Conservation (phyloP, 306 rosid genomes). For the Crotalaria pallida region DNA sequence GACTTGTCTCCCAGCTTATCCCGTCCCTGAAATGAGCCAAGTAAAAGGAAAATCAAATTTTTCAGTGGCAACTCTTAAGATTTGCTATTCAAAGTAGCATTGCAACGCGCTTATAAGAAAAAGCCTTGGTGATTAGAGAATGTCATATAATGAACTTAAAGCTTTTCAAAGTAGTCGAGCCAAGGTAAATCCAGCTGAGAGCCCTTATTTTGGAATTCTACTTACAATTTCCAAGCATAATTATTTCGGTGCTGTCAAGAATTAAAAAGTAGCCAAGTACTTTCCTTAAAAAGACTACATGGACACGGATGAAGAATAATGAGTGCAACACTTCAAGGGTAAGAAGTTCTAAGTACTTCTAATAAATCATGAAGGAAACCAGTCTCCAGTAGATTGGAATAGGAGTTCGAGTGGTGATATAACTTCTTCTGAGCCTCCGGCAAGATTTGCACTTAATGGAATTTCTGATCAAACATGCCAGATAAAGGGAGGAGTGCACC, state of each 20-base stretch:
- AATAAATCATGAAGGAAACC: neutral
- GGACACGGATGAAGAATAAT: neutral
- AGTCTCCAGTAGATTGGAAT: neutral
- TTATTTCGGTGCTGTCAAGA: neutral
- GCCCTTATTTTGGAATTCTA: neutral
- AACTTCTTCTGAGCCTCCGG: neutral
- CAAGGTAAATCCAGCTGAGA: neutral
- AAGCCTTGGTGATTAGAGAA: neutral
- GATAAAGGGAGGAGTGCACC: conserved; percentile 3
- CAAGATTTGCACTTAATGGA: neutral
- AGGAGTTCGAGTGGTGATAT: conserved; percentile 2
- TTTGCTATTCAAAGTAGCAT: neutral
- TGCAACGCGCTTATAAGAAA: neutral
- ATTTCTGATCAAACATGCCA: neutral
- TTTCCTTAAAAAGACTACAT: neutral
- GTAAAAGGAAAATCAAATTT: conserved; percentile 10
- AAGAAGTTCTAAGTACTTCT: conserved; percentile 4
- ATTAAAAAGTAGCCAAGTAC: neutral
- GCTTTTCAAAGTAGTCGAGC: neutral
- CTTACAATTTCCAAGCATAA: neutral
- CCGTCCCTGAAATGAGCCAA: conserved; percentile 65
- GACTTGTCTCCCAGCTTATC: conserved; percentile 63
- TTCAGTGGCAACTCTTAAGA: neutral
- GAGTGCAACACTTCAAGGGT: neutral
- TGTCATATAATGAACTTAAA: neutral